These are phyloP conservation scores for Suillus americanus DNA, from an alignment of 768 basidiomycete genomes.

Conservation along the genomic window DNA sequence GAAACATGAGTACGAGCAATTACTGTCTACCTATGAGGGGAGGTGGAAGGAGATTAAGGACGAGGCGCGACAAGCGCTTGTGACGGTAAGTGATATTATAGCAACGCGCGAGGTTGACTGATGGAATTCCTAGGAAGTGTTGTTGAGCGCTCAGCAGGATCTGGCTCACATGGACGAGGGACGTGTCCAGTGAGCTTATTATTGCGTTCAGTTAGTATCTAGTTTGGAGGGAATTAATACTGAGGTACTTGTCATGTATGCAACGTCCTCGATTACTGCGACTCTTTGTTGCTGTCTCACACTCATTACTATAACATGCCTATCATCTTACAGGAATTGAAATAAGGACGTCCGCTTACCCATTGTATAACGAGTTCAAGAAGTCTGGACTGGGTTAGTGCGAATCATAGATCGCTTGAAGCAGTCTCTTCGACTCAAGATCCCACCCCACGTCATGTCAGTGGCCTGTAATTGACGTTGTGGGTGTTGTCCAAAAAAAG, in stretches of 20 bases:
- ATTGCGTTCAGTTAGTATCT: neutral
- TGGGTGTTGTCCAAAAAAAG: neutral
- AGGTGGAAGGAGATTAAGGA: slow-evolving; percentile 73
- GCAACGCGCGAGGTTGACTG: neutral
- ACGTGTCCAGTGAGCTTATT: neutral
- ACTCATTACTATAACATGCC: neutral
- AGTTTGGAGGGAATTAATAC: neutral
- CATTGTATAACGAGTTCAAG: neutral
- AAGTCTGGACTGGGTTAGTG: neutral
- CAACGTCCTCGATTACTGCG: neutral
- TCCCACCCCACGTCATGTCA: neutral
- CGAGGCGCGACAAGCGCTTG: slow-evolving; percentile 60
- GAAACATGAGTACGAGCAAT: slow-evolving; percentile 52
- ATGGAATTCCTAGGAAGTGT: neutral
- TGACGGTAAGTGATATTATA: slow-evolving; percentile 39
- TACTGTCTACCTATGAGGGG: slow-evolving; percentile 58
- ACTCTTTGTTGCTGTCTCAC: neutral
- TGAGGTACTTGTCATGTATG: neutral
- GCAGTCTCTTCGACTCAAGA: neutral
- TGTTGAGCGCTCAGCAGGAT: slow-evolving; percentile 1
- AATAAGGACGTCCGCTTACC: neutral
- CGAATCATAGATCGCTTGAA: neutral
- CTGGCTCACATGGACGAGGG: slow-evolving; percentile 1
- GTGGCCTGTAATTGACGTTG: neutral
- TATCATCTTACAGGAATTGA: neutral